Conservation (phyloP, 2,329 filamentous ascomycete genomes). For the Ceratocystis ficicola region DNA sequence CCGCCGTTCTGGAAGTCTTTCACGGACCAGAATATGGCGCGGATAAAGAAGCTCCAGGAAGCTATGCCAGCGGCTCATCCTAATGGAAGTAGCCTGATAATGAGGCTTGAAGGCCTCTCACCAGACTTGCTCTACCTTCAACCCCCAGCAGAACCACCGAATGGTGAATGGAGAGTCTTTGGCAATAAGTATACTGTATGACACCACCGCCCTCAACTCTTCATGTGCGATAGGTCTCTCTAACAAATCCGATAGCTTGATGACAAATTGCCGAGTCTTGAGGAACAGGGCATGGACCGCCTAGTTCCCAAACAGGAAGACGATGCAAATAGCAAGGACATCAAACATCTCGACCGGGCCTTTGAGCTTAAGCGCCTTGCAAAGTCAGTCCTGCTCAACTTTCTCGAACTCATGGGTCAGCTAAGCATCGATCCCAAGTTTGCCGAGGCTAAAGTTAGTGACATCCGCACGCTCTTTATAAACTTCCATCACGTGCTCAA, state of each 20-base stretch:
- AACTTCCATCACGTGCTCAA: constrained; percentile 93
- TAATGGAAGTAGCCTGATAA: neutral
- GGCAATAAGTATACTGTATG: constrained; percentile 50
- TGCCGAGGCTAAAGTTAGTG: constrained; percentile 58
- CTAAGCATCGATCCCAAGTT: constrained; percentile 53
- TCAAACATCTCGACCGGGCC: constrained; percentile 49
- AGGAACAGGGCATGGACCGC: constrained; percentile 58
- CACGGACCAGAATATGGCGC: constrained; percentile 58
- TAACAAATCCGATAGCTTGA: constrained; percentile 33
- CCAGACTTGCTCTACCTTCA: constrained; percentile 64
- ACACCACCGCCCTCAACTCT: constrained; percentile 17
- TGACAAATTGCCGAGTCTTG: constrained; percentile 53
- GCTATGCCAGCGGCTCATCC: constrained; percentile 22
- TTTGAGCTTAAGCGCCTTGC: constrained; percentile 63
- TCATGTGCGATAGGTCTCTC: neutral
- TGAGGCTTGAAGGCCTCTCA: constrained; percentile 40
- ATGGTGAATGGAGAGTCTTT: constrained; percentile 64
- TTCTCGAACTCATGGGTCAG: constrained; percentile 68
- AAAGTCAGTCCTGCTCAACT: constrained; percentile 78
- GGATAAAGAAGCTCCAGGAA: constrained; percentile 36
- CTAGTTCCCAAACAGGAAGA: constrained; percentile 39
- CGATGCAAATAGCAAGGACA: constrained; percentile 34
- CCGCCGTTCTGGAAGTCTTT: constrained; percentile 87
- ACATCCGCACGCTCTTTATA: constrained; percentile 70
- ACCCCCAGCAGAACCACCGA: constrained; percentile 61